Evolutionary conservation across 2,329 filamentous ascomycete species (phyloP).

Genomic region (Fusarium protoensiforme): DNA sequence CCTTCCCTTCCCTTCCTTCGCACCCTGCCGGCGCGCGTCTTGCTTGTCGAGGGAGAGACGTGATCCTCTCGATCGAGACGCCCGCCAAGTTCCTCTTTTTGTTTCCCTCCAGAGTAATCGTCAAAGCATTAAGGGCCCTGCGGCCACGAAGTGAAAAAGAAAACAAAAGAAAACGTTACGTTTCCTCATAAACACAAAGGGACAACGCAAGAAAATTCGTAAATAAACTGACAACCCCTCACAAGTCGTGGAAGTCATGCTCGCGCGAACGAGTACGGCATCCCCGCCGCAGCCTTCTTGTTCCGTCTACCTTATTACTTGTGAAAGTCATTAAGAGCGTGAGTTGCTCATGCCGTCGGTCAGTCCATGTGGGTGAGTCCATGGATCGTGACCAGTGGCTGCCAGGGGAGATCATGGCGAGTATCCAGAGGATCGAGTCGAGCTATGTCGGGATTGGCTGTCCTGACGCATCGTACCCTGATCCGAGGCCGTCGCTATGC

Average conservation of each 20-base stretch:
- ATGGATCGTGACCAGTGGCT: background rate
- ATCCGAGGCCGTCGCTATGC: conserved; percentile 51
- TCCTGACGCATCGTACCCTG: conserved; percentile 11
- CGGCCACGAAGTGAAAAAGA: conserved; percentile 29
- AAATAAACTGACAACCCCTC: conserved; percentile 28
- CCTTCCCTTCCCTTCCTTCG: conserved; percentile 5
- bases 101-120: conserved; percentile 24
- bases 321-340: conserved; percentile 42
- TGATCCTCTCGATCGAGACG: conserved; percentile 32
- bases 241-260: conserved; percentile 29
- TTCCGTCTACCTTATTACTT: conserved; percentile 44
- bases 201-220: conserved; percentile 43
- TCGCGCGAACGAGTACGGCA: conserved; percentile 41
- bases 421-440: conserved; percentile 18
- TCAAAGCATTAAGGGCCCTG: conserved; percentile 42
- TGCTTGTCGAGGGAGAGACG: conserved; percentile 31
- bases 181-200: conserved; percentile 44
- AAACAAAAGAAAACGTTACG: conserved; percentile 38
- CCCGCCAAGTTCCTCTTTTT: conserved; percentile 14
- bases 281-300: conserved; percentile 35
- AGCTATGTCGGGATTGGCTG: conserved; percentile 10
- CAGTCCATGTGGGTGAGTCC: conserved; percentile 6
- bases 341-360: conserved; percentile 22
- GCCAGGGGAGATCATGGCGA: background rate
- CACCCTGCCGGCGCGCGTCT: background rate